Base-by-base conservation (phyloP, 2,329 filamentous ascomycete genomes). In the Geosmithia morbida region DNA sequence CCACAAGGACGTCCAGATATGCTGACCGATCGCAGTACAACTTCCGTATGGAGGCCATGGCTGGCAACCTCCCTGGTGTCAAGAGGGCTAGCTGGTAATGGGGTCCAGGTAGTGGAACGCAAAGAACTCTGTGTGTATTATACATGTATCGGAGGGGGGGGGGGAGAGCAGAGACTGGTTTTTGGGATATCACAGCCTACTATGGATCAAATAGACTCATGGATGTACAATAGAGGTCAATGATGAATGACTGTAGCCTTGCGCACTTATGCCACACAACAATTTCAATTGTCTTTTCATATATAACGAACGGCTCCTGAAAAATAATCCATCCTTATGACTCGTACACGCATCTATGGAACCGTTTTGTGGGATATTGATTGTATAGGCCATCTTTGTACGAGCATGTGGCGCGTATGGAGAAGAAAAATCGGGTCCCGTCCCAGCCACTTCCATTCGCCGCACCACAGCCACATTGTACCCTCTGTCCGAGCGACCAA, bases 31-130 rank as follows among this genome's bases (percentile, higher is more conserved):
- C 18, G 43, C 58, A 97, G 90, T 98, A 77, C 66, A 87, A 90
- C 70, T 98, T 98, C 71, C 79, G 92, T 63, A 71, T 92, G 67
- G 83, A 95, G 64, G 92, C 92, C 17, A 69, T 96, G 52, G 82
- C 77, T 30, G 92, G 92, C 46, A 79, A 87, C 51, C 63, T 98
- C 47, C 90, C 92, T 0, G 92, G 92, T 57, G 92, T 98, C 48
- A 87, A 83, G 75, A 94, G 94, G 72, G 92, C 92, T 45, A 94
- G 86, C 66, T 98, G 92, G 92, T 98, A 86, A 63, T 61, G 5
- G 17, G 41, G 48, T 44, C 43, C 18, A 16, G 43, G 13, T 16
- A 13, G 10, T 11, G 11, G 11, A 13, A 37, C 33, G 33, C 33
- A 37, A 11, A 37, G 6, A 3, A 37, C 33, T 37, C 6, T 11